A percentile compares a stretch with the other conserved stretches of the same genome.
These are phyloP conservation scores for Saccharum spontaneum DNA, from an alignment of 176 grass and related monocot genomes.

Conservation along the genomic window DNA sequence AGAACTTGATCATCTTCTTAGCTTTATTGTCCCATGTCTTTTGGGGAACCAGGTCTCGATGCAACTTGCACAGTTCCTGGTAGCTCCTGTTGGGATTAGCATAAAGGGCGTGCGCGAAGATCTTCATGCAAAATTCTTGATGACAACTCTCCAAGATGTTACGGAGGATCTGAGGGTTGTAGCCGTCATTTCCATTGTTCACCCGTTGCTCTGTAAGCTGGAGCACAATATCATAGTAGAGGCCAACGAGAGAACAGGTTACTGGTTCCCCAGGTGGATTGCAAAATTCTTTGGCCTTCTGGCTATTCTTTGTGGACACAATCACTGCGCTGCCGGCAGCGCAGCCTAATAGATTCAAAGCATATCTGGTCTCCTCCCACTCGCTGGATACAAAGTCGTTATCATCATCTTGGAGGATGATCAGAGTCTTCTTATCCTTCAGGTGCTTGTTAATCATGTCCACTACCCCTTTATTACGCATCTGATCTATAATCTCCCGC, in stretches of 20 bases:
- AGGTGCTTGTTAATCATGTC: neutral
- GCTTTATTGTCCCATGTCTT: neutral
- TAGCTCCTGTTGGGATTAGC: constrained; percentile 9
- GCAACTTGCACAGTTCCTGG: neutral
- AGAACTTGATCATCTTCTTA: neutral
- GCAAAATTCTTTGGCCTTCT: neutral
- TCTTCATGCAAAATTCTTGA: constrained; percentile 2
- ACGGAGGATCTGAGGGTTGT: neutral
- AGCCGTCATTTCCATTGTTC: neutral
- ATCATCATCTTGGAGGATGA: neutral
- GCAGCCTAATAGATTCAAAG: neutral
- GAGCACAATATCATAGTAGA: neutral
- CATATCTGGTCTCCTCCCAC: neutral
- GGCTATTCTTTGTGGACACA: neutral
- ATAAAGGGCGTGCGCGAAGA: neutral
- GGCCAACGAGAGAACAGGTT: neutral
- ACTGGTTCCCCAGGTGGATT: neutral
- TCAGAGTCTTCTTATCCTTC: neutral
- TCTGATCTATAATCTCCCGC: neutral
- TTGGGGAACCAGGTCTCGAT: neutral
- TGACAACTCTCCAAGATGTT: neutral
- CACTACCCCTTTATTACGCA: neutral
- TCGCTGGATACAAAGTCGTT: neutral
- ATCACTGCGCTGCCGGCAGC: neutral
- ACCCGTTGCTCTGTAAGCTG: neutral